Base-by-base conservation (phyloP, 805 yeast species). In the Debaryomyces maramus region DNA sequence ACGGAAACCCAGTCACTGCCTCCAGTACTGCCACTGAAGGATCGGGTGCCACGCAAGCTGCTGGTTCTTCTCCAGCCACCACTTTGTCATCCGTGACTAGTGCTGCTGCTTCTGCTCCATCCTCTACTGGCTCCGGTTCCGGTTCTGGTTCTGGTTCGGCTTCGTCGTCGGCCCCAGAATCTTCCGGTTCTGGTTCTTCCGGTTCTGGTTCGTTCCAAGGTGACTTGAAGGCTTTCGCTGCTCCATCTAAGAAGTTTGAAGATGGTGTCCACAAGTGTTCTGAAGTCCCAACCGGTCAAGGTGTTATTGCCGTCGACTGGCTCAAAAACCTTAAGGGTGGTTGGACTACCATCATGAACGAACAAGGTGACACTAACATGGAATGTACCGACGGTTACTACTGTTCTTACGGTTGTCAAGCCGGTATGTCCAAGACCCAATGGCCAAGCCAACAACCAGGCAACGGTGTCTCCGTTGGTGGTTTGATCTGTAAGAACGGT, bases 401-500 rank as follows among this genome's bases (percentile, higher is more conserved):
- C 73, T 83, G 89, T 62, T 83, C 88, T 38, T 83, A 83, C 59
- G 87, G 88, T 39, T 83, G 89, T 63, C 83, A 81, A 59, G 74
- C 88, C 29, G 89, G 89, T 72, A 80, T 80, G 85, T 80, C 88
- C 55, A 83, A 83, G 73, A 82, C 88, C 43, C 89, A 83, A 67
- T 83, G 88, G 88, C 88, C 88, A 28, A 59, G 76, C 30, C 51
- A 60, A 23, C 89, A 83, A 66, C 89, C 89, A 28, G 43, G 77
- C 28, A 76, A 67, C 56, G 89, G 88, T 62, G 78, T 80, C 45
- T 79, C 88, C 31, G 78, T 83, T 39, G 89, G 89, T 65, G 89
- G 89, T 45, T 70, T 83, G 52, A 61, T 62, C 51, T 83, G 89
- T 73, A 70, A 73, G 54, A 55, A 56, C 48, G 88, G 88, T 41